These are phyloP conservation scores for Apiotrichum veenhuisii DNA, from an alignment of 1,284 basidiomycete species.

Conservation along the genomic window DNA sequence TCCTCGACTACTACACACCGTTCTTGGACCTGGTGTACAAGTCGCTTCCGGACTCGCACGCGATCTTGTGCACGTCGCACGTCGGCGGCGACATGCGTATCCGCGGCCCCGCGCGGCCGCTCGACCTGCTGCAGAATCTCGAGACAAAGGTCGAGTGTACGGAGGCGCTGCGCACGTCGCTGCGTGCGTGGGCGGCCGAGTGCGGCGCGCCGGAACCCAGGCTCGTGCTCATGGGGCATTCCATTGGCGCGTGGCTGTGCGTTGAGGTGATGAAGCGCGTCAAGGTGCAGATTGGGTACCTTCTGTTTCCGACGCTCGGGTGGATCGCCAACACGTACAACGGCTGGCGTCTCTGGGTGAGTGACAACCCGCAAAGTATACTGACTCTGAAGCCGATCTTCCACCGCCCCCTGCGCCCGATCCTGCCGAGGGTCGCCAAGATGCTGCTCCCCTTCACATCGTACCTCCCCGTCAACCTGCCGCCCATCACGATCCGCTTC, in stretches of 20 bases:
- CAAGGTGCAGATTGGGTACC: constrained; percentile 23
- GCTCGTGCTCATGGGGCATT: constrained; percentile 44
- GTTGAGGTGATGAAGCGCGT: constrained; percentile 36
- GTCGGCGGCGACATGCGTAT: constrained; percentile 38
- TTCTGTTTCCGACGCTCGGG: constrained; percentile 43
- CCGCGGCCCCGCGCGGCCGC: constrained; percentile 22
- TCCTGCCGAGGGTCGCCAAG: constrained; percentile 24
- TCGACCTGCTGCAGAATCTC: constrained; percentile 36
- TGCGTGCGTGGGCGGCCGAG: constrained; percentile 29
- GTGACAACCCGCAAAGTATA: neutral
- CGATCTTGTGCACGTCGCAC: constrained; percentile 44
- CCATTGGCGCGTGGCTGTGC: constrained; percentile 43
- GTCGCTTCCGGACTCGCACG: constrained; percentile 39
- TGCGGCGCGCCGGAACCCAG: constrained; percentile 11
- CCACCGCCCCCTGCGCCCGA: constrained; percentile 26
- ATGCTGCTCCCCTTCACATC: constrained; percentile 27
- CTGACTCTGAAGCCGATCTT: constrained; percentile 42
- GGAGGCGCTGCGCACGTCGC: constrained; percentile 17
- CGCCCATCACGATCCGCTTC: constrained; percentile 33
- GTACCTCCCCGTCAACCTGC: constrained; percentile 26
- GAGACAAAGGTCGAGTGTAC: constrained; percentile 45
- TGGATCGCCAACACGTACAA: constrained; percentile 45
- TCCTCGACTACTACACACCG: constrained; percentile 45
- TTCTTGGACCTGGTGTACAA: constrained; percentile 42
- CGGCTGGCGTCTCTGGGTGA: constrained; percentile 40